Percentiles rank a stretch among this genome's conserved stretches.
These are phyloP conservation scores for Phyllachora maydis DNA, from an alignment of 2,329 filamentous ascomycete genomes.

Conservation along the genomic window DNA sequence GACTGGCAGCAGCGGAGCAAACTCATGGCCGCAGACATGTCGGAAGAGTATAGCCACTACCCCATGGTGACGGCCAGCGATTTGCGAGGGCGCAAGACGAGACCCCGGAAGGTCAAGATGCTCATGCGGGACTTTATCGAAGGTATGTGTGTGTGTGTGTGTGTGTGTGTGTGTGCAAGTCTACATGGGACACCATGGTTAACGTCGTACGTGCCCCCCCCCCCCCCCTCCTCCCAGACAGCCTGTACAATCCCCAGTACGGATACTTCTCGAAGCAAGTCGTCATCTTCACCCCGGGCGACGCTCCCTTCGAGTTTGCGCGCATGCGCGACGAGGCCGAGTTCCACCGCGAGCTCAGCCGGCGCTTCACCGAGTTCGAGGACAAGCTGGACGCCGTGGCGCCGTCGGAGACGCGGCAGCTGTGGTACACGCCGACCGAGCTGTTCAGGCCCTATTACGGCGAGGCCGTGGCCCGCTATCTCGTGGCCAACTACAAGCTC, in stretches of 20 bases:
- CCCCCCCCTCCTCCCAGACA: conserved; percentile 34
- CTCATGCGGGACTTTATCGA: conserved; percentile 94
- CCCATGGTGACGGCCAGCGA: conserved; percentile 72
- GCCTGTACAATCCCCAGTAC: conserved; percentile 83
- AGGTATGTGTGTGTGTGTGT: conserved; percentile 35
- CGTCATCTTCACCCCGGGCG: conserved; percentile 83
- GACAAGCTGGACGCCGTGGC: conserved; percentile 63
- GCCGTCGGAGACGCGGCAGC: conserved; percentile 54
- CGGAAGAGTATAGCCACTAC: conserved; percentile 61
- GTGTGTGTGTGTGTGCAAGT: background rate
- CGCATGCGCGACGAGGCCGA: conserved; percentile 63
- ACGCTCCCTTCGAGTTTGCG: conserved; percentile 68
- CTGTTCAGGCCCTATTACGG: conserved; percentile 93
- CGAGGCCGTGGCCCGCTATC: conserved; percentile 88
- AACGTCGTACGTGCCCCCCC: background rate
- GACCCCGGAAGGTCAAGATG: conserved; percentile 88
- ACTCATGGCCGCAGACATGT: conserved; percentile 54
- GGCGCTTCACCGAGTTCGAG: conserved; percentile 78
- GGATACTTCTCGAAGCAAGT: conserved; percentile 94
- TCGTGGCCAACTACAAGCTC: conserved; percentile 90
- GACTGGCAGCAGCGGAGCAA: conserved; percentile 74
- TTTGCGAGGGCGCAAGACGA: conserved; percentile 48
- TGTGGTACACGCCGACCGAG: conserved; percentile 98
- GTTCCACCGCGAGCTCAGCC: conserved; percentile 58
- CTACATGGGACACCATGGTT: conserved; percentile 1